Conservation (phyloP, 805 yeast species). For the Zygoascus ofunaensis region DNA sequence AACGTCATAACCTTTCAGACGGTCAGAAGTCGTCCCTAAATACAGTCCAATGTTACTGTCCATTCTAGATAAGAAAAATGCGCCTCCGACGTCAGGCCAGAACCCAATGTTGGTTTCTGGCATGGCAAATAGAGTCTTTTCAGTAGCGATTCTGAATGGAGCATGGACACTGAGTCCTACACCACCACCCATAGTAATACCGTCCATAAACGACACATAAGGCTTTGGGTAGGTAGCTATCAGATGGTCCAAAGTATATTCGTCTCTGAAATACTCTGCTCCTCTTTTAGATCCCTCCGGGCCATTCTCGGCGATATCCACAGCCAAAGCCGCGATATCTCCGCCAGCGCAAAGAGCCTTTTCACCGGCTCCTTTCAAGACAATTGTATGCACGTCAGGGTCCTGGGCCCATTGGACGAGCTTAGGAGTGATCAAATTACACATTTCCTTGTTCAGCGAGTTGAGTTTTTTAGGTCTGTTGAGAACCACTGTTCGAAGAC, state of each 20-base stretch:
- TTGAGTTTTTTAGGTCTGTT: constrained; percentile 79
- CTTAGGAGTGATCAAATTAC: constrained; percentile 59
- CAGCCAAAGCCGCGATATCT: constrained; percentile 76
- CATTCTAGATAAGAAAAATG: constrained; percentile 76
- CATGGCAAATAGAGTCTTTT: constrained; percentile 87
- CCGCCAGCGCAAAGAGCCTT: constrained; percentile 94
- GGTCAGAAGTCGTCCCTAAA: constrained; percentile 77
- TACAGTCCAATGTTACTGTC: constrained; percentile 80
- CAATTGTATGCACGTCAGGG: constrained; percentile 49
- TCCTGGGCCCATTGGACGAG: constrained; percentile 69
- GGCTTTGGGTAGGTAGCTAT: constrained; percentile 83
- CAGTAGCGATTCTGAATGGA: constrained; percentile 90
- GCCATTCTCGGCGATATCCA: constrained; percentile 23
- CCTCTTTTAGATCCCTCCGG: constrained; percentile 45
- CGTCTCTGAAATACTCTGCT: constrained; percentile 61
- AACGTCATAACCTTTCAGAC: constrained; percentile 70
- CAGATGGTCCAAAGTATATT: constrained; percentile 71
- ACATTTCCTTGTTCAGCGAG: constrained; percentile 74
- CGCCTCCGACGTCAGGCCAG: constrained; percentile 91
- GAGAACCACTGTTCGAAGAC: constrained; percentile 63
- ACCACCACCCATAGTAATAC: constrained; percentile 97
- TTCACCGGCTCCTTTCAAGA: constrained; percentile 53
- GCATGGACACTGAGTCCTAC: constrained; percentile 86
- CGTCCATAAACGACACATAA: constrained; percentile 75
- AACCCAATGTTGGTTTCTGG: constrained; percentile 97